These are phyloP conservation scores for Alternaria longipes DNA, from an alignment of 2,329 filamentous ascomycete species.

Conservation along the genomic window DNA sequence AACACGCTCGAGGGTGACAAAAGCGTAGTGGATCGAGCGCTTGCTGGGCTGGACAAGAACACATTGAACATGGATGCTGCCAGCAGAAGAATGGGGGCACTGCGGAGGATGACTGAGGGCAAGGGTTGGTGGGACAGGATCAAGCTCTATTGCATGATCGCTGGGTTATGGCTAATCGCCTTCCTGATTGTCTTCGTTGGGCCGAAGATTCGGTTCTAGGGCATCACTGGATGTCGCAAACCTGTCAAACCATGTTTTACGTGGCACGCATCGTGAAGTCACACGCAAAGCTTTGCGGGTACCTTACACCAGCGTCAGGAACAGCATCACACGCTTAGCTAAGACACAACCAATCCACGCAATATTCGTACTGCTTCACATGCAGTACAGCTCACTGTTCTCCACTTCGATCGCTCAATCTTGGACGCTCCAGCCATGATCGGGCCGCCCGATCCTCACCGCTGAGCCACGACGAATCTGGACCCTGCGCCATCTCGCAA, in stretches of 20 bases:
- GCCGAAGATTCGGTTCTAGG: constrained; percentile 85
- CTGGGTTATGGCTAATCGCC: constrained; percentile 79
- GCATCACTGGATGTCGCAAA: neutral
- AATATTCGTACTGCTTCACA: constrained; percentile 2
- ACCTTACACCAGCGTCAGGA: neutral
- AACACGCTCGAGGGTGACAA: constrained; percentile 77
- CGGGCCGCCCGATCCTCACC: constrained; percentile 14
- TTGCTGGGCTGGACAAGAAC: constrained; percentile 79
- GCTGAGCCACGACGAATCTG: constrained; percentile 23
- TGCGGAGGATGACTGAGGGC: constrained; percentile 85
- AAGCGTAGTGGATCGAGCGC: constrained; percentile 74
- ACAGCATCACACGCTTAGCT: constrained; percentile 9
- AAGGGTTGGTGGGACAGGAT: constrained; percentile 86
- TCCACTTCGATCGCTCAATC: constrained; percentile 10
- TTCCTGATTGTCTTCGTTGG: constrained; percentile 83
- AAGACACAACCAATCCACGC: neutral
- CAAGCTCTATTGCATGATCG: constrained; percentile 85
- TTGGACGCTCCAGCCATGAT: constrained; percentile 6
- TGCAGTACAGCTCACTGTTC: constrained; percentile 8
- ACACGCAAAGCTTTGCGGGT: constrained; percentile 3
- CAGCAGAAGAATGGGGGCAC: constrained; percentile 76
- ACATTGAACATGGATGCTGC: constrained; percentile 79
- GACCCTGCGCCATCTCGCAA: constrained; percentile 33
- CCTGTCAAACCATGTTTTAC: neutral
- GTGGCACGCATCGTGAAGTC: neutral